phyloP scores from a whole-genome alignment of 1,139 yeast genomes.

The Taphrina wiesneri region DNA sequence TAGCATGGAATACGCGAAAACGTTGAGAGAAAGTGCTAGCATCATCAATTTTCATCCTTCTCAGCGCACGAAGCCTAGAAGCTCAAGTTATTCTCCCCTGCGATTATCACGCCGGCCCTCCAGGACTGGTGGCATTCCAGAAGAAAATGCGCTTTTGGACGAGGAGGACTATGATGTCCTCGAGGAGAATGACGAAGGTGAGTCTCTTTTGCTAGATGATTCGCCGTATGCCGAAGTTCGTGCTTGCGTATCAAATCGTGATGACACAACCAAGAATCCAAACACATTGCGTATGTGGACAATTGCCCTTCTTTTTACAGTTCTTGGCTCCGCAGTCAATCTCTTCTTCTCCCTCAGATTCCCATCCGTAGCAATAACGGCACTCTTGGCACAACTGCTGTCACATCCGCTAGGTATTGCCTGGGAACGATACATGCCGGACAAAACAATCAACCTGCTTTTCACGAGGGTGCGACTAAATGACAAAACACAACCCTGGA shows the following conservation, averaged over 20 bases:
- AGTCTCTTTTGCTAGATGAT: slow-evolving; percentile 22
- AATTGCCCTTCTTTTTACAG: slow-evolving; percentile 51
- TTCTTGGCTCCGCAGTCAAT: slow-evolving; percentile 58
- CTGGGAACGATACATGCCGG: slow-evolving; percentile 53
- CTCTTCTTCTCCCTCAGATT: slow-evolving; percentile 60
- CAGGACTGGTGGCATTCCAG: not conserved
- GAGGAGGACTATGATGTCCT: slow-evolving; percentile 24
- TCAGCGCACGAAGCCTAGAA: slow-evolving; percentile 15
- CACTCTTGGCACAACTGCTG: slow-evolving; percentile 58
- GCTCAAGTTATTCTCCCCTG: slow-evolving; percentile 8
- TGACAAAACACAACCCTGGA: slow-evolving; percentile 23
- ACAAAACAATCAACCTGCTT: slow-evolving; percentile 37
- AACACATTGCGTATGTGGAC: slow-evolving; percentile 48
- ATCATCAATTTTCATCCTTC: slow-evolving; percentile 29
- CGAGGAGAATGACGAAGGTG: slow-evolving; percentile 21
- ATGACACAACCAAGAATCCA: slow-evolving; percentile 58
- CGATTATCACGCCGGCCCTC: not conserved
- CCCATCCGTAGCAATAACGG: slow-evolving; percentile 57
- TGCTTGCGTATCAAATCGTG: slow-evolving; percentile 65
- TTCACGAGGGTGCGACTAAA: not conserved
- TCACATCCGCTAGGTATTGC: slow-evolving; percentile 48
- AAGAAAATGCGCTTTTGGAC: slow-evolving; percentile 8
- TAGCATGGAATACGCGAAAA: slow-evolving; percentile 18
- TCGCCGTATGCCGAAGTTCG: slow-evolving; percentile 49
- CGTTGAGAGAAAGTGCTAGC: slow-evolving; percentile 18